These are phyloP conservation scores for Stipa capillata DNA, from an alignment of 176 grass and related monocot species.

Conservation along the genomic window DNA sequence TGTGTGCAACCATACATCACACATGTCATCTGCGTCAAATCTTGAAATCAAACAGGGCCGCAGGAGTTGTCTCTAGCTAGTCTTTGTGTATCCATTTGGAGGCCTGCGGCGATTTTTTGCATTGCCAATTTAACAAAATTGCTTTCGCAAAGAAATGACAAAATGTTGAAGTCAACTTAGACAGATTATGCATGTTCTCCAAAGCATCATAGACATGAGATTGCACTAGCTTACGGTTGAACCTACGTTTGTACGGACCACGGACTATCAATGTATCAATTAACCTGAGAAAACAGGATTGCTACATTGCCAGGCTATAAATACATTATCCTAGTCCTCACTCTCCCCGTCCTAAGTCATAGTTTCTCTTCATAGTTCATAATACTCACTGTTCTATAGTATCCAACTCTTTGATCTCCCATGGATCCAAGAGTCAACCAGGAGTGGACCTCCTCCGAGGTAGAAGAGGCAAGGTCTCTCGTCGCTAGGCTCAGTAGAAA, in stretches of 20 bases:
- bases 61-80: neutral
- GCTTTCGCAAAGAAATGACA: neutral
- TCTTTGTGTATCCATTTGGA: neutral
- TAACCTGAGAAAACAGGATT: neutral
- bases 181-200: neutral
- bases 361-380: neutral
- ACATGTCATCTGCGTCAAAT: too few relatives aligned
- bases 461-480: neutral
- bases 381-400: neutral
- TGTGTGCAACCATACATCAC: too few relatives aligned
- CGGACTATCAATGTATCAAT: neutral
- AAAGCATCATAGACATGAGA: neutral
- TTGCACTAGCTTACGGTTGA: neutral
- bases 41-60: neutral
- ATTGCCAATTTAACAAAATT: neutral
- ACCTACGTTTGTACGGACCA: neutral
- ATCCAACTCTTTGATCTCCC: neutral
- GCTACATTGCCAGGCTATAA: neutral
- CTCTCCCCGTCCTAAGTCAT: neutral
- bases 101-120: neutral
- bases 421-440: neutral
- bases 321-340: neutral
- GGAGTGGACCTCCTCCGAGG: neutral
- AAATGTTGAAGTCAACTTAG: neutral
- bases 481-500: neutral